These are phyloP conservation scores for Paulinella micropora DNA, from an alignment of 78 protist genomes.

Conservation along the genomic window DNA sequence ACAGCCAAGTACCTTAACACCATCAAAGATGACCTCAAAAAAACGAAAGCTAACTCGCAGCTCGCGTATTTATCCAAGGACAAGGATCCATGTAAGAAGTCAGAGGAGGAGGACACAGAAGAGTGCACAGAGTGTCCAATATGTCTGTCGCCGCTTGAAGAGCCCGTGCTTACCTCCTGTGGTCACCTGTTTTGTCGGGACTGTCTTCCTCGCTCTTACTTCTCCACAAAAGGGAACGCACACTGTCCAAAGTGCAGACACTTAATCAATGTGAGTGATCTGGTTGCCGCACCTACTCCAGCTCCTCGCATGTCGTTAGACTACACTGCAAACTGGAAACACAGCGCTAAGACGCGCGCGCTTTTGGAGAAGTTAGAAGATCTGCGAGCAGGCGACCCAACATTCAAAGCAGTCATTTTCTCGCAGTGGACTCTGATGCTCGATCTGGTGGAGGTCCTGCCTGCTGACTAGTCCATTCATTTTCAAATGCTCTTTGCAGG, in stretches of 20 bases:
- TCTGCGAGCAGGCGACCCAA: neutral
- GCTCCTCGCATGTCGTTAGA: neutral
- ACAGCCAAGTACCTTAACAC: too few relatives aligned
- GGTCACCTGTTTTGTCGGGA: conserved; percentile 24
- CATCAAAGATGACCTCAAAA: neutral
- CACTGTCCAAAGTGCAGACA: conserved; percentile 12
- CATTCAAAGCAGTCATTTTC: conserved; percentile 15
- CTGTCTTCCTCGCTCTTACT: neutral
- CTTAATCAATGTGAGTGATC: neutral
- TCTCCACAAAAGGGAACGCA: neutral
- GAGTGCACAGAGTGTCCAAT: neutral
- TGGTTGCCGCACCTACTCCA: neutral
- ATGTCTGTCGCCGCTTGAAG: neutral
- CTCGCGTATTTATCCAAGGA: too few relatives aligned
- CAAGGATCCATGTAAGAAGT: too few relatives aligned
- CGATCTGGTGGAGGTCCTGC: conserved; percentile 14
- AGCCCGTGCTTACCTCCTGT: conserved; percentile 22
- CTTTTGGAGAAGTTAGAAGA: neutral
- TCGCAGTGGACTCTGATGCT: conserved; percentile 32
- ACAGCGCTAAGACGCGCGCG: neutral
- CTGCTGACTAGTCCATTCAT: too few relatives aligned
- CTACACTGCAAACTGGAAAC: neutral
- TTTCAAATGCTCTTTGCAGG: too few relatives aligned
- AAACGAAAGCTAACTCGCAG: neutral
- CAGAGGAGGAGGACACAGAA: neutral